phyloP scores from a whole-genome alignment of 2,329 filamentous ascomycete genomes.

The Xylariales sp. region DNA sequence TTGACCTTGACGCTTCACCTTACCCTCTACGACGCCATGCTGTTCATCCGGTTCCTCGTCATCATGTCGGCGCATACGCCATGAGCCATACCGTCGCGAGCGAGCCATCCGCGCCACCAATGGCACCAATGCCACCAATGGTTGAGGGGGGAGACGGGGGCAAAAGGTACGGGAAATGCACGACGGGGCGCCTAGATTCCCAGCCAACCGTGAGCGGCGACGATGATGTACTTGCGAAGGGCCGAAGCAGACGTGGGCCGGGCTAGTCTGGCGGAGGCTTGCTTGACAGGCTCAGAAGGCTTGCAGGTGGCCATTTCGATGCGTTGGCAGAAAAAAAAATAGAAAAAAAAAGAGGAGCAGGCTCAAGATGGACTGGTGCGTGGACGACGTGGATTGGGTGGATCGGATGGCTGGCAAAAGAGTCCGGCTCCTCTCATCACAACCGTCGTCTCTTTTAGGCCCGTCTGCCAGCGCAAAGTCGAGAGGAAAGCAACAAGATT shows the following conservation, averaged over 20 bases:
- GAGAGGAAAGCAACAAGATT: not conserved
- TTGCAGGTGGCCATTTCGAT: slow-evolving; percentile 42
- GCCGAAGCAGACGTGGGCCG: slow-evolving; percentile 32
- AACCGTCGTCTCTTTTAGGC: slow-evolving; percentile 31
- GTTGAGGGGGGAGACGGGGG: slow-evolving; percentile 14
- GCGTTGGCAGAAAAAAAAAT: slow-evolving; percentile 37
- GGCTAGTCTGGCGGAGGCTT: slow-evolving; percentile 31
- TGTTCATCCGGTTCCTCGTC: slow-evolving; percentile 28
- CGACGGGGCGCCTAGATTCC: slow-evolving; percentile 29
- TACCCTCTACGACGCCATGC: slow-evolving; percentile 30
- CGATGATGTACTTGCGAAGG: slow-evolving; percentile 11
- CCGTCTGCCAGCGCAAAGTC: slow-evolving; percentile 28
- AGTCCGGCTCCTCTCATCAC: slow-evolving; percentile 41
- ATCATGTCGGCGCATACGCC: slow-evolving; percentile 29
- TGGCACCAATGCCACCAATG: slow-evolving; percentile 20
- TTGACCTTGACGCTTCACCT: slow-evolving; percentile 29
- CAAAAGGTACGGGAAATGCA: slow-evolving; percentile 29
- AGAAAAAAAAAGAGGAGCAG: slow-evolving; percentile 39
- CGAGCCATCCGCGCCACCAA: slow-evolving; percentile 18
- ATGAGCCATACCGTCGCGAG: slow-evolving; percentile 13
- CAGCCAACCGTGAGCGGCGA: slow-evolving; percentile 25
- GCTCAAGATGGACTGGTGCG: slow-evolving; percentile 41
- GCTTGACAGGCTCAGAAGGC: slow-evolving; percentile 13
- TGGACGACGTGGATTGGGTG: slow-evolving; percentile 50
- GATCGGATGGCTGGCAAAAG: slow-evolving; percentile 38